Conservation (phyloP, 495 filamentous ascomycete genomes). For the Aspergillus indologenus region DNA sequence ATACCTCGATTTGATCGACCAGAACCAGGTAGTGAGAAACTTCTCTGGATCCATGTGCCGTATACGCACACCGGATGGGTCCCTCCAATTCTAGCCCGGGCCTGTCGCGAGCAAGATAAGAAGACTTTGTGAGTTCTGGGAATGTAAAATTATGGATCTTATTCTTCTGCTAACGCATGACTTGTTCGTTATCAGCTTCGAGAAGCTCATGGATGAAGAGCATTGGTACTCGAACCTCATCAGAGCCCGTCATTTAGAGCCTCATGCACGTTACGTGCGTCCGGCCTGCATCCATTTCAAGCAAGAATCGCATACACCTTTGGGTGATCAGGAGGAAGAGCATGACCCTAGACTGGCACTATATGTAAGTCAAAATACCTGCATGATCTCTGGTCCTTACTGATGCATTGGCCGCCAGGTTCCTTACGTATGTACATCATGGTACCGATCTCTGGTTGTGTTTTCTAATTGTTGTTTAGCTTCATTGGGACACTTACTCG, state of each 20-base stretch:
- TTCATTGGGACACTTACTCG: slow-evolving; percentile 66
- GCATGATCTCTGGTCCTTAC: neutral
- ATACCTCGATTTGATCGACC: slow-evolving; percentile 40
- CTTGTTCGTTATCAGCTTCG: slow-evolving; percentile 33
- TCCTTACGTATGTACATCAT: slow-evolving; percentile 29
- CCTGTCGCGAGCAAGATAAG: slow-evolving; percentile 27
- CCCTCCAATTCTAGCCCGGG: slow-evolving; percentile 31
- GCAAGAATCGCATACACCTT: slow-evolving; percentile 28
- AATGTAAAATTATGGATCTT: neutral
- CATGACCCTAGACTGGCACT: slow-evolving; percentile 37
- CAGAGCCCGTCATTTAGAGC: slow-evolving; percentile 44
- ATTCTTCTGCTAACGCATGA: neutral
- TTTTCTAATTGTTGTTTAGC: slow-evolving; percentile 34
- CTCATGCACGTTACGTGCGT: slow-evolving; percentile 45
- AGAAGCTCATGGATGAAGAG: slow-evolving; percentile 46
- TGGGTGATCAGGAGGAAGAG: slow-evolving; percentile 16
- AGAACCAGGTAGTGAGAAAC: slow-evolving; percentile 43
- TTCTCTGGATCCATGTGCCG: slow-evolving; percentile 66
- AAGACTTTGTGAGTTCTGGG: slow-evolving; percentile 23
- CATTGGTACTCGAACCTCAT: slow-evolving; percentile 47
- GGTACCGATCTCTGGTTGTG: slow-evolving; percentile 16
- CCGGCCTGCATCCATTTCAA: slow-evolving; percentile 38
- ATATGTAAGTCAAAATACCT: slow-evolving; percentile 35
- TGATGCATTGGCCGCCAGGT: neutral
- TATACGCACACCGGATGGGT: slow-evolving; percentile 68